A percentile compares a stretch with the other conserved stretches of the same genome.
phyloP scores from a whole-genome alignment of 495 filamentous ascomycete species.

The Hypoxylon rickii region DNA sequence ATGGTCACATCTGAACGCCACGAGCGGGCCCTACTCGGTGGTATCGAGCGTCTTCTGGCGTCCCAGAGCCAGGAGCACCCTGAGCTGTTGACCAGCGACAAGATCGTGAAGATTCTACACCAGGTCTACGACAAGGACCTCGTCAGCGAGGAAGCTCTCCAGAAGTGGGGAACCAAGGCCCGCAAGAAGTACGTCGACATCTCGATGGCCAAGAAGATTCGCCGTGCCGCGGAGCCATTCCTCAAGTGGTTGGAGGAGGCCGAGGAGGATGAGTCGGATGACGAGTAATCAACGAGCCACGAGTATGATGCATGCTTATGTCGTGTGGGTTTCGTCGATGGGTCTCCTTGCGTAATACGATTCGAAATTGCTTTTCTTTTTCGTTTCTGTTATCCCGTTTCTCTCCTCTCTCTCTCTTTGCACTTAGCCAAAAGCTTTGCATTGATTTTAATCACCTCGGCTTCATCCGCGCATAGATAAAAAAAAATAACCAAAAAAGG shows the following conservation, averaged over 20 bases:
- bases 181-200: constrained; percentile 98
- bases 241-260: constrained; percentile 91
- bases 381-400: not conserved
- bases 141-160: constrained; percentile 81
- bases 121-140: constrained; percentile 88
- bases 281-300: constrained; percentile 42
- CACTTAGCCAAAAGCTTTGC: too few relatives aligned
- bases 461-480: not conserved
- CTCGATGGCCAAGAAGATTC: constrained; percentile 88
- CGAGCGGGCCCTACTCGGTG: constrained; percentile 96
- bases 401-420: too few relatives aligned
- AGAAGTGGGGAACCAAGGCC: constrained; percentile 88
- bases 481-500: not conserved
- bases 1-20: constrained; percentile 88
- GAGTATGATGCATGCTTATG: not conserved
- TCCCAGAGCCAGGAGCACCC: constrained; percentile 72
- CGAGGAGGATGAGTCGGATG: constrained; percentile 80
- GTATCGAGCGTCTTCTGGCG: constrained; percentile 86
- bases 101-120: constrained; percentile 84
- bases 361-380: constrained; percentile 2
- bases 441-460: not conserved
- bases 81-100: constrained; percentile 64
- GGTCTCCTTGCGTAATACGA: constrained; percentile 7
- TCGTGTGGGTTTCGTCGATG: not conserved
- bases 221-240: constrained; percentile 92